phyloP scores from a whole-genome alignment of 805 yeast genomes.

The Candida boidinii region DNA sequence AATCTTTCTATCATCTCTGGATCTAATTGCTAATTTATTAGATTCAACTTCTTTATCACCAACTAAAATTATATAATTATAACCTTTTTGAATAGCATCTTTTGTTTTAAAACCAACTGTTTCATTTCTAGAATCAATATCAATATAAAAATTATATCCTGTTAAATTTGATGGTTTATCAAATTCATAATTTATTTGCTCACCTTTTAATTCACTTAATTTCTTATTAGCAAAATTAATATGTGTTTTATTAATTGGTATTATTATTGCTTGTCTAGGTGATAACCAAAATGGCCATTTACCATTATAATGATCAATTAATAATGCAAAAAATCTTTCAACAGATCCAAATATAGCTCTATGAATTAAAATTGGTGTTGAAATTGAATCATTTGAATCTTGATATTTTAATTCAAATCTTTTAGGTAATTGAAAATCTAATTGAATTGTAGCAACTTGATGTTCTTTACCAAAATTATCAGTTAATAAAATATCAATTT shows the following conservation, averaged over 20 bases:
- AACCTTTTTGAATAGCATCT: slow-evolving; percentile 68
- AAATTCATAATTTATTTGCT: slow-evolving; percentile 22
- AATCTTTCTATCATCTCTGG: slow-evolving; percentile 40
- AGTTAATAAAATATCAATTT: slow-evolving; percentile 75
- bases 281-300: slow-evolving; percentile 98
- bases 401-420: slow-evolving; percentile 70
- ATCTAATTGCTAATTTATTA: slow-evolving; percentile 56
- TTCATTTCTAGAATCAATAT: slow-evolving; percentile 65
- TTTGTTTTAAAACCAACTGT: slow-evolving; percentile 76
- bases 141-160: slow-evolving; percentile 60
- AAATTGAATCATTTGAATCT: slow-evolving; percentile 37
- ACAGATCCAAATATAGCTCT: slow-evolving; percentile 93
- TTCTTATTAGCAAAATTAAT: slow-evolving; percentile 43
- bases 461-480: slow-evolving; percentile 78
- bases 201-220: slow-evolving; percentile 39
- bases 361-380: slow-evolving; percentile 89
- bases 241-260: slow-evolving; percentile 70
- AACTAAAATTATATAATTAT: slow-evolving; percentile 70
- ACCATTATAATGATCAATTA: slow-evolving; percentile 85
- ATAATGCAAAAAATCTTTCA: slow-evolving; percentile 84
- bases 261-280: slow-evolving; percentile 80
- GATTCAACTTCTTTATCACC: slow-evolving; percentile 76
- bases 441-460: slow-evolving; percentile 92
- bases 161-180: slow-evolving; percentile 44
- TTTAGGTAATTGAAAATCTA: slow-evolving; percentile 90